Evolutionary conservation across 331 rosid species (phyloP).

Genomic region (Rhamnella rubrinervis): DNA sequence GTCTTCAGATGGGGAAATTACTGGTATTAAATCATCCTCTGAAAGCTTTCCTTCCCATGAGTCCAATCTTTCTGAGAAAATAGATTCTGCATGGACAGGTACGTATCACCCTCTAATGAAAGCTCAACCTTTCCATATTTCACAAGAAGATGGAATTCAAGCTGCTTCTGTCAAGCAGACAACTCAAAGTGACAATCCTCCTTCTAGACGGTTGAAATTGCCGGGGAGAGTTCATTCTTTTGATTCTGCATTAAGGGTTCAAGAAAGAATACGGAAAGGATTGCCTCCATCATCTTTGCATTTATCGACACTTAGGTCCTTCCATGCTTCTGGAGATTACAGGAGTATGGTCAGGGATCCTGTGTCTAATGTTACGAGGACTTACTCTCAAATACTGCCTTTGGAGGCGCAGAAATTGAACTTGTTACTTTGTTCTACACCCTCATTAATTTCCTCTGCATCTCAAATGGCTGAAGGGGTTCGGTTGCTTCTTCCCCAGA

Average conservation of each 20-base stretch:
- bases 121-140: slow-evolving; percentile 27
- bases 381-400: slow-evolving; percentile 56
- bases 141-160: slow-evolving; percentile 35
- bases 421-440: slow-evolving; percentile 50
- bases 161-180: slow-evolving; percentile 28
- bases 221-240: slow-evolving; percentile 83
- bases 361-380: slow-evolving; percentile 44
- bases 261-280: slow-evolving; percentile 59
- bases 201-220: slow-evolving; percentile 45
- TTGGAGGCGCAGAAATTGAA: slow-evolving; percentile 64
- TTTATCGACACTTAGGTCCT: slow-evolving; percentile 59
- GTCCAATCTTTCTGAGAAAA: slow-evolving; percentile 85
- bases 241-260: slow-evolving; percentile 72
- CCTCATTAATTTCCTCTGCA: slow-evolving; percentile 64
- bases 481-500: slow-evolving; percentile 74
- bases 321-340: slow-evolving; percentile 89
- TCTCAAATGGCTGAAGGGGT: slow-evolving; percentile 71
- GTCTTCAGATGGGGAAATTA: slow-evolving; percentile 48
- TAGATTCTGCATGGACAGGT: slow-evolving; percentile 96
- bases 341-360: slow-evolving; percentile 80
- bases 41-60: slow-evolving; percentile 39
- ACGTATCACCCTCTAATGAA: slow-evolving; percentile 54
- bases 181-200: slow-evolving; percentile 39
- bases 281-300: slow-evolving; percentile 46
- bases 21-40: slow-evolving; percentile 15